Conservation (phyloP, 306 rosid species). For the Pyrus bretschneideri region DNA sequence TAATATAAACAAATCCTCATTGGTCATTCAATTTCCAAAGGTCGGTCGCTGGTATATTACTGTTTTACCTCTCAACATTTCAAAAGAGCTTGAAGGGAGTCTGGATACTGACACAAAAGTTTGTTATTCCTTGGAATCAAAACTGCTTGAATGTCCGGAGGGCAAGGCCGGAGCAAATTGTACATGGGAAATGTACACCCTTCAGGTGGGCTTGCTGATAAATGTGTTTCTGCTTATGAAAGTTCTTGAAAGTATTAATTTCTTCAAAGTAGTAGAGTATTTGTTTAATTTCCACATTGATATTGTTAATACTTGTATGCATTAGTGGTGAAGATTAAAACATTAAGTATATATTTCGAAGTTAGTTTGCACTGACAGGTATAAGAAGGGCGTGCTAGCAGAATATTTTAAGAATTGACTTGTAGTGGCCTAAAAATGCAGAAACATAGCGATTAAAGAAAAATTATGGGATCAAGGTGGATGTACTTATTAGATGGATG, state of each 20-base stretch:
- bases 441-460: background rate
- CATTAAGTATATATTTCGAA: too few relatives aligned
- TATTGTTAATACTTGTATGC: background rate
- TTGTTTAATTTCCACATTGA: background rate
- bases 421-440: background rate
- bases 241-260: constrained; percentile 5
- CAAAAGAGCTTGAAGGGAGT: constrained; percentile 40
- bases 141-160: constrained; percentile 58
- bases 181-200: constrained; percentile 51
- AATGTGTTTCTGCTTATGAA: constrained; percentile 10
- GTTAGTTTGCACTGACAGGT: background rate
- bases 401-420: too few relatives aligned
- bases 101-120: constrained; percentile 26
- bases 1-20: constrained; percentile 44
- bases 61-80: constrained; percentile 41
- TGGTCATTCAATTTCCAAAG: constrained; percentile 62
- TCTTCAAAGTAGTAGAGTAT: background rate
- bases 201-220: constrained; percentile 59
- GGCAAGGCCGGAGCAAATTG: constrained; percentile 88
- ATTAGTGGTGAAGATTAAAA: too few relatives aligned
- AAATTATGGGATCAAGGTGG: background rate
- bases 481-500: background rate
- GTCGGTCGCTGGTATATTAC: constrained; percentile 72
- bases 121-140: constrained; percentile 70
- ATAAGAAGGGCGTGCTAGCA: background rate